Evolutionary conservation across 192 early-diverging fungal species (phyloP).

Genomic region (Coemansia sp.): DNA sequence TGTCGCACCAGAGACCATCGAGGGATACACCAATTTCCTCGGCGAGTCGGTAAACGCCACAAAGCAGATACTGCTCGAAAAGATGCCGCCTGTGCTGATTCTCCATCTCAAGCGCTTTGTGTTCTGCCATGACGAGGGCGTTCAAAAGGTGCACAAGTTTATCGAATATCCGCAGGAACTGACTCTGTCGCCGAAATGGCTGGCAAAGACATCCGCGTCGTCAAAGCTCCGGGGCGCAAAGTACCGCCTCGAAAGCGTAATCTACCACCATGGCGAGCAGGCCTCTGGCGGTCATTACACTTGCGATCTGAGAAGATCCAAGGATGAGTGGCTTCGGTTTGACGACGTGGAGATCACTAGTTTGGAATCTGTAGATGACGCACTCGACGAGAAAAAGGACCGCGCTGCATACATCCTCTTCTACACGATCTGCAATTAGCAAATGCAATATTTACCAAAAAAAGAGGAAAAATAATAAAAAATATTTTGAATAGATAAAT

Average conservation of each 20-base stretch:
- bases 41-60: constrained; percentile 60
- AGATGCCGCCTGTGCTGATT: constrained; percentile 83
- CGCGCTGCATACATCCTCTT: constrained; percentile 52
- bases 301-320: constrained; percentile 75
- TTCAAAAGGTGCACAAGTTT: constrained; percentile 83
- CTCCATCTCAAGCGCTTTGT: constrained; percentile 94
- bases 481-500: background rate
- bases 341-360: constrained; percentile 81
- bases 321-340: constrained; percentile 82
- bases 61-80: constrained; percentile 81
- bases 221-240: constrained; percentile 31
- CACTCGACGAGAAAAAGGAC: constrained; percentile 42
- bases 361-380: constrained; percentile 36
- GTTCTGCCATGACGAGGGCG: constrained; percentile 69
- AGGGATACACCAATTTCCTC: constrained; percentile 61
- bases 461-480: background rate
- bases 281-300: constrained; percentile 97
- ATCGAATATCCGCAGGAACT: constrained; percentile 69
- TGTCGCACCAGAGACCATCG: constrained; percentile 72
- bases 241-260: constrained; percentile 81
- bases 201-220: constrained; percentile 21
- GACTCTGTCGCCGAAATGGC: constrained; percentile 59
- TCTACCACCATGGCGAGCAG: constrained; percentile 90
- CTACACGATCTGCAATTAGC: constrained; percentile 31
- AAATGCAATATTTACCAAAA: background rate